Evolutionary conservation across 805 yeast species (phyloP).

Genomic region (Cyberlindnera meyerae): DNA sequence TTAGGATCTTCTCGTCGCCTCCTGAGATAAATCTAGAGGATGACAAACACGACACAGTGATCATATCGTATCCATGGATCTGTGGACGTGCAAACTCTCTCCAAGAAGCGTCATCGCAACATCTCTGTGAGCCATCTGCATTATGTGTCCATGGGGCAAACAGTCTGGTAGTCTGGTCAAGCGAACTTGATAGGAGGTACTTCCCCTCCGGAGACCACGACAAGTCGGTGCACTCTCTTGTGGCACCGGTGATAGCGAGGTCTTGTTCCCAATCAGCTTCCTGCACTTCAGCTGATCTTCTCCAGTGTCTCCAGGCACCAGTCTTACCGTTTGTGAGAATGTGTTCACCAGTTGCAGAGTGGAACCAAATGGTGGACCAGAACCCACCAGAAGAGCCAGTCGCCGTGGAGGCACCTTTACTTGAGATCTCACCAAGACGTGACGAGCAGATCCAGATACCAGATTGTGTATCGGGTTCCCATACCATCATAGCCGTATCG

Average conservation of each 20-base stretch:
- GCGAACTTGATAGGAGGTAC: conserved; percentile 69
- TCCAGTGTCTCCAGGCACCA: conserved; percentile 87
- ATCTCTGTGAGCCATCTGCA: conserved; percentile 28
- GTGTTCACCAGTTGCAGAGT: conserved; percentile 34
- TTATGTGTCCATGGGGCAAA: conserved; percentile 56
- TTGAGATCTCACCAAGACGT: conserved; percentile 86
- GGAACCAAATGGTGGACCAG: conserved; percentile 70
- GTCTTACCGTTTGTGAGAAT: conserved; percentile 85
- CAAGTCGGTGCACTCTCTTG: conserved; percentile 68
- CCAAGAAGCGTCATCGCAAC: conserved; percentile 51
- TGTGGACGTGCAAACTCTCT: conserved; percentile 95
- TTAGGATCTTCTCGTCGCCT: conserved; percentile 89
- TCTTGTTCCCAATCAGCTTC: conserved; percentile 35
- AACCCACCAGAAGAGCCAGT: conserved; percentile 88
- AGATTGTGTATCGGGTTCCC: conserved; percentile 83
- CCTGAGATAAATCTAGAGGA: conserved; percentile 75
- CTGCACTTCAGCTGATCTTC: conserved; percentile 29
- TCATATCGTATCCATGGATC: conserved; percentile 97
- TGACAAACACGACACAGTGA: conserved; percentile 61
- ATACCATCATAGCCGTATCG: conserved; percentile 87
- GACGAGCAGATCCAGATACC: conserved; percentile 86
- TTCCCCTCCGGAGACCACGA: conserved; percentile 68
- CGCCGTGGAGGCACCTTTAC: conserved; percentile 97
- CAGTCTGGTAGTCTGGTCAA: conserved; percentile 91
- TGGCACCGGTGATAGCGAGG: conserved; percentile 72